phyloP scores from a whole-genome alignment of 208 protist species.

The Leishmania tarentolae region DNA sequence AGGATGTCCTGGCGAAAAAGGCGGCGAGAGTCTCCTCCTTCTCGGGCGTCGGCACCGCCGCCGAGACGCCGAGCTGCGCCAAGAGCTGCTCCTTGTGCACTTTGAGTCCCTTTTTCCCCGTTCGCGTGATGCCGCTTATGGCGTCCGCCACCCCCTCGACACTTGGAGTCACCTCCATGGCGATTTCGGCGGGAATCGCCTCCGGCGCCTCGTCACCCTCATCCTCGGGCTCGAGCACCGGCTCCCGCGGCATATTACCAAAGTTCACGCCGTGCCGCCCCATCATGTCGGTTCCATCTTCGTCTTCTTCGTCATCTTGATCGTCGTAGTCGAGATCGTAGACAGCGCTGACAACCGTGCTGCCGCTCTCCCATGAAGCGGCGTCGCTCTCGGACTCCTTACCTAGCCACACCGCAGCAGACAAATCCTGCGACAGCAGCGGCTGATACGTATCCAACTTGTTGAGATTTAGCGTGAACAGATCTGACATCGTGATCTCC shows the following conservation, averaged over 20 bases:
- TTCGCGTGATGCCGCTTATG: slow-evolving; percentile 56
- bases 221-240: slow-evolving; percentile 38
- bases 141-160: slow-evolving; percentile 26
- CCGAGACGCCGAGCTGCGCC: slow-evolving; percentile 68
- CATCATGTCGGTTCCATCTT: slow-evolving; percentile 14
- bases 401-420: slow-evolving; percentile 76
- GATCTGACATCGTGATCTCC: slow-evolving; percentile 90
- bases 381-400: slow-evolving; percentile 81
- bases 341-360: slow-evolving; percentile 81
- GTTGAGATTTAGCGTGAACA: slow-evolving; percentile 88
- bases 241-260: slow-evolving; percentile 22
- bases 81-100: slow-evolving; percentile 88
- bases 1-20: slow-evolving; percentile 64
- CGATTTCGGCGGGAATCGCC: slow-evolving; percentile 77
- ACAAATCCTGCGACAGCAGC: slow-evolving; percentile 86
- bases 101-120: slow-evolving; percentile 85
- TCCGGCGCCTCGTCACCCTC: slow-evolving; percentile 74
- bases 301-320: slow-evolving; percentile 75
- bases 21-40: slow-evolving; percentile 50
- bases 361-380: slow-evolving; percentile 87
- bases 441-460: slow-evolving; percentile 78
- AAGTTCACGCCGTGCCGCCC: slow-evolving; percentile 18
- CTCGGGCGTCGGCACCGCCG: slow-evolving; percentile 68
- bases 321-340: slow-evolving; percentile 78
- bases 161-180: slow-evolving; percentile 56